phyloP scores from a whole-genome alignment of 2,329 filamentous ascomycete genomes.

The Podosphaera xanthii region DNA sequence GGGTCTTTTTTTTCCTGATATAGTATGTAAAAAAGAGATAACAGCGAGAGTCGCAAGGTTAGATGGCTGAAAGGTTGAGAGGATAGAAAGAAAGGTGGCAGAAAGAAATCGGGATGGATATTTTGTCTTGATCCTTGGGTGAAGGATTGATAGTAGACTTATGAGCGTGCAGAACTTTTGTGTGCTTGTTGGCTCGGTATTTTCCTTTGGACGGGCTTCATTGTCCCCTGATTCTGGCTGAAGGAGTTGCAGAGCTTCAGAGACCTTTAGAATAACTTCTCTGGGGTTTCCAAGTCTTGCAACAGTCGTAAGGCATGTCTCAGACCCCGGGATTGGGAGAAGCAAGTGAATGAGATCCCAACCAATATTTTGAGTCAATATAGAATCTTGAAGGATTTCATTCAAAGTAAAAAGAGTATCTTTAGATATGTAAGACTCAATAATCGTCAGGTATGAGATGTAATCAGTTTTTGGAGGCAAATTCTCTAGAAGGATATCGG shows the following conservation, averaged over 20 bases:
- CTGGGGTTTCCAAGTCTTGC: conserved; percentile 58
- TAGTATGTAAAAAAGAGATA: conserved; percentile 45
- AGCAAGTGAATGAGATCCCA: conserved; percentile 68
- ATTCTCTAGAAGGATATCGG: conserved; percentile 13
- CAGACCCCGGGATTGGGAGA: conserved; percentile 42
- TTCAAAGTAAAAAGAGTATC: conserved; percentile 45
- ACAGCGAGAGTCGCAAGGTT: conserved; percentile 46
- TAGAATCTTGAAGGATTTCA: conserved; percentile 41
- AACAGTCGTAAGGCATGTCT: conserved; percentile 48
- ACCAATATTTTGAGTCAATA: conserved; percentile 52
- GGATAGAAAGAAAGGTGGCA: conserved; percentile 49
- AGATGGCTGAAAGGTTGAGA: conserved; percentile 38
- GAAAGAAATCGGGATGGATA: conserved; percentile 59
- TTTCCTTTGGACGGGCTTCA: conserved; percentile 6
- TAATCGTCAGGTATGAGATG: conserved; percentile 56
- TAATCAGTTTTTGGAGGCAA: conserved; percentile 34
- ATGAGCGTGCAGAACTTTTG: conserved; percentile 45
- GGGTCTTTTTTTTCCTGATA: conserved; percentile 45
- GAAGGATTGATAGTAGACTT: conserved; percentile 48
- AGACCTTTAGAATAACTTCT: conserved; percentile 61
- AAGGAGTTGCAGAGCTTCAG: conserved; percentile 43
- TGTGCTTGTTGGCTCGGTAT: conserved; percentile 9
- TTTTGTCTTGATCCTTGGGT: conserved; percentile 53
- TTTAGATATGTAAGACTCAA: conserved; percentile 48
- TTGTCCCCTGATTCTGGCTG: conserved; percentile 20